Percentiles rank a stretch among this genome's conserved stretches.
Conservation (phyloP, 2,329 filamentous ascomycete species). For the Exophiala alcalophila region DNA sequence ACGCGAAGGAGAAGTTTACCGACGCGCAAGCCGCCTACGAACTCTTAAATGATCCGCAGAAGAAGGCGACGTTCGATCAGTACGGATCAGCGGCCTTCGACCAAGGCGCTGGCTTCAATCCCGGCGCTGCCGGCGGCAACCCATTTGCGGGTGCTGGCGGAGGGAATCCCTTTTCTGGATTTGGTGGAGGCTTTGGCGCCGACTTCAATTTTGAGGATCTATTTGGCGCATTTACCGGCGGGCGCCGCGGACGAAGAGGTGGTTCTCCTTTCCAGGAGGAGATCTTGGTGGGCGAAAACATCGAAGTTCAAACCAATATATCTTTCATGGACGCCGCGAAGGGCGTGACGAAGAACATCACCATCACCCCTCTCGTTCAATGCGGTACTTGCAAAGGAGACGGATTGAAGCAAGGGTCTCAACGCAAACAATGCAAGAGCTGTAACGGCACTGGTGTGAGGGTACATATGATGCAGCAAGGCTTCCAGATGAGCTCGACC, state of each 20-base stretch:
- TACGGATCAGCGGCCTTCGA: conserved; percentile 79
- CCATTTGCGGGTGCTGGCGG: conserved; percentile 59
- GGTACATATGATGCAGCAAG: conserved; percentile 84
- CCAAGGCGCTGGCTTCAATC: conserved; percentile 71
- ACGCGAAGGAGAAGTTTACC: conserved; percentile 90
- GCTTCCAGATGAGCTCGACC: conserved; percentile 93
- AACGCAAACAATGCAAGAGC: conserved; percentile 68
- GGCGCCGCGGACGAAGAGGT: conserved; percentile 53
- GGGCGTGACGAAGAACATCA: conserved; percentile 82
- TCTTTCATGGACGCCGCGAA: conserved; percentile 96
- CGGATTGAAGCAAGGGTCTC: conserved; percentile 77
- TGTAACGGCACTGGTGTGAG: conserved; percentile 85
- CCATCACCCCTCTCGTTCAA: conserved; percentile 73
- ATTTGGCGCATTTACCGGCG: conserved; percentile 78
- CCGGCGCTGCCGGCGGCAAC: conserved; percentile 59
- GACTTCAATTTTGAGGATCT: conserved; percentile 97
- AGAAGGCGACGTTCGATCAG: conserved; percentile 87
- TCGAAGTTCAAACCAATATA: conserved; percentile 89
- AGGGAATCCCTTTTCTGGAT: conserved; percentile 38
- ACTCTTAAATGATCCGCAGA: conserved; percentile 85
- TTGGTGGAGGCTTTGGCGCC: conserved; percentile 64
- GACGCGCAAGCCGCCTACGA: conserved; percentile 95
- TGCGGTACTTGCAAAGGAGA: conserved; percentile 81
- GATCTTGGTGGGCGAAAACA: conserved; percentile 88
- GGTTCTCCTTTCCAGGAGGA: conserved; percentile 72